Evolutionary conservation across 2,329 filamentous ascomycete genomes (phyloP).

Genomic region (Hypoxylon sp.): DNA sequence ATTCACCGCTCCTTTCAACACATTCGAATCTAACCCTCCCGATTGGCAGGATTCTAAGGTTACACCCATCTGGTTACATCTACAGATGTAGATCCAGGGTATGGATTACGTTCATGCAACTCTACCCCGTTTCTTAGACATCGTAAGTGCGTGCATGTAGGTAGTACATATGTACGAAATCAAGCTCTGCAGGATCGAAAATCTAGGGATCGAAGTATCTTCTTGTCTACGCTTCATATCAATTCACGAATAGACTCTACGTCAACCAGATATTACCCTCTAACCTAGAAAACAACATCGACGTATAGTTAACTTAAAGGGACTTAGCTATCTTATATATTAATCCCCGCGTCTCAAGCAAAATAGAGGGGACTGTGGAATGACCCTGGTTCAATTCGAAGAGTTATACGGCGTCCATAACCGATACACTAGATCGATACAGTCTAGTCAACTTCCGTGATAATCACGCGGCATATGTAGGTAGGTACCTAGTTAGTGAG

Average conservation of each 20-base stretch:
- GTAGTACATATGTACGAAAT: slow-evolving; percentile 5
- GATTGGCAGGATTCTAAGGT: slow-evolving; percentile 37
- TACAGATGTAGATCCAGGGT: slow-evolving; percentile 12
- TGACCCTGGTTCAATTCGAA: not conserved
- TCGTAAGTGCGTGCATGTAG: slow-evolving; percentile 24
- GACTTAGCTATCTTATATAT: slow-evolving; percentile 1
- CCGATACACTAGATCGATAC: slow-evolving; percentile 5
- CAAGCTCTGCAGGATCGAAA: not conserved
- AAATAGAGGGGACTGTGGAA: slow-evolving; percentile 1
- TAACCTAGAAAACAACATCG: not conserved
- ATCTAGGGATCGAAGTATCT: not conserved
- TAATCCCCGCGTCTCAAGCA: not conserved
- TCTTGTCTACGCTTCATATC: not conserved
- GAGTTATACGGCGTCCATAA: not conserved
- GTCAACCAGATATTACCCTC: not conserved
- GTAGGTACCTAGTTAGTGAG: too few species aligned
- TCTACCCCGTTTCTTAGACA: slow-evolving; percentile 38
- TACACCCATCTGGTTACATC: slow-evolving; percentile 36
- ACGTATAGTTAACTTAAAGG: not conserved
- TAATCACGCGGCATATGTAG: not conserved
- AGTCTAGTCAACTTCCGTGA: not conserved
- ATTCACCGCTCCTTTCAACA: slow-evolving; percentile 48
- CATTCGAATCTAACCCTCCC: slow-evolving; percentile 18
- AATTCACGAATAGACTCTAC: not conserved
- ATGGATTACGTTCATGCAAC: slow-evolving; percentile 15